phyloP scores from a whole-genome alignment of 805 yeast genomes.

The Torulaspora quercuum region DNA sequence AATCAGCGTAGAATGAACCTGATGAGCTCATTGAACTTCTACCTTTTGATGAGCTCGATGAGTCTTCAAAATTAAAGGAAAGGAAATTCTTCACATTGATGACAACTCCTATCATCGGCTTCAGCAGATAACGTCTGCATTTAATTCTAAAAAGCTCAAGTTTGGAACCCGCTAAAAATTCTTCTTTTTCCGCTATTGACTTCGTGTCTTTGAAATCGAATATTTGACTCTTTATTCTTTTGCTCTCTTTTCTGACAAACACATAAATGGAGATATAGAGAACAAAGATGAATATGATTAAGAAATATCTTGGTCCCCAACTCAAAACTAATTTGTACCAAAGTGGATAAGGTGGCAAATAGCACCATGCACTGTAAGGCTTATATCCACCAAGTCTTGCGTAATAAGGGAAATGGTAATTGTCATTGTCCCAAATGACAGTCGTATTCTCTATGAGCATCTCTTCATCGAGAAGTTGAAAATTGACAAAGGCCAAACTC shows the following conservation, averaged over 20 bases:
- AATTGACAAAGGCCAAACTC: slow-evolving; percentile 61
- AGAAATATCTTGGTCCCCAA: slow-evolving; percentile 77
- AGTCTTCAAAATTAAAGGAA: slow-evolving; percentile 24
- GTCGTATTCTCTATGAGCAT: slow-evolving; percentile 20
- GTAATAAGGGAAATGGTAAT: slow-evolving; percentile 20
- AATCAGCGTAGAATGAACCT: slow-evolving; percentile 5
- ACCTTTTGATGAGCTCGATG: slow-evolving; percentile 14
- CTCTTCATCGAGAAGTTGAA: slow-evolving; percentile 17
- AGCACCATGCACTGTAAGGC: slow-evolving; percentile 72
- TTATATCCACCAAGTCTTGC: slow-evolving; percentile 49
- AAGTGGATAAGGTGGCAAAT: slow-evolving; percentile 63
- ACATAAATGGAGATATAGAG: slow-evolving; percentile 70
- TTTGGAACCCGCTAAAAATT: slow-evolving; percentile 5
- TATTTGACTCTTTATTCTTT: slow-evolving; percentile 43
- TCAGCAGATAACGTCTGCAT: slow-evolving; percentile 4
- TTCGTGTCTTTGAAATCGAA: slow-evolving; percentile 26
- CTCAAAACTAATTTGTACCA: slow-evolving; percentile 73
- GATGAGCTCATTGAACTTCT: slow-evolving; percentile 3
- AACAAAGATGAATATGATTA: slow-evolving; percentile 57
- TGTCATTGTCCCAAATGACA: slow-evolving; percentile 28
- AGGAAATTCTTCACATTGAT: slow-evolving; percentile 21
- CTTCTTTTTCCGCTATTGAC: slow-evolving; percentile 6
- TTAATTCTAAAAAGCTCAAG: slow-evolving; percentile 1
- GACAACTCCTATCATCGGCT: slow-evolving; percentile 13
- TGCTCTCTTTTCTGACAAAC: slow-evolving; percentile 64